A percentile compares a stretch with the other conserved stretches of the same genome.
Evolutionary conservation across 2,329 filamentous ascomycete species (phyloP).

Genomic region (Dactylellina cionopaga): DNA sequence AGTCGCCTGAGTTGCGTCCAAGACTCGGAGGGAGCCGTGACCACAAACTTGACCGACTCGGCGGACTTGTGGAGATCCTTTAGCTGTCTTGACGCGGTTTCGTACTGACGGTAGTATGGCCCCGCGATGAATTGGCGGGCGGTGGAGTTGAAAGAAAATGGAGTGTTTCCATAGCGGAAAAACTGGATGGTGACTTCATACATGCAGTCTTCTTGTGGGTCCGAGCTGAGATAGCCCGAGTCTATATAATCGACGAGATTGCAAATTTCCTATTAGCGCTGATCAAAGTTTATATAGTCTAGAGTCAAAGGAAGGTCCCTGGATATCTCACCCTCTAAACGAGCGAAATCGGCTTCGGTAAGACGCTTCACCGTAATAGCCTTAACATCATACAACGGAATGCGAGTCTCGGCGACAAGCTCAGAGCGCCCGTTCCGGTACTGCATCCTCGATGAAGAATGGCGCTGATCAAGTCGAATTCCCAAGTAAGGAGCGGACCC

Average conservation of each 20-base stretch:
- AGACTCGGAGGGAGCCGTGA: constrained; percentile 8
- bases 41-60: constrained; percentile 25
- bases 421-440: constrained; percentile 23
- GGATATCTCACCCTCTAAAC: constrained; percentile 6
- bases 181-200: constrained; percentile 42
- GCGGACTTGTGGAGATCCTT: constrained; percentile 37
- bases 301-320: background rate
- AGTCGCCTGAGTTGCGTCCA: constrained; percentile 21
- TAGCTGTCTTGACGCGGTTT: constrained; percentile 1
- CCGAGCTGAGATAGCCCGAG: constrained; percentile 7
- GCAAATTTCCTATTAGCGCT: no score
- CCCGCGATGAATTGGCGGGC: constrained; percentile 18
- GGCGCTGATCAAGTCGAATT: constrained; percentile 28
- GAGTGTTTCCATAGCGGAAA: background rate
- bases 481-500: constrained; percentile 7
- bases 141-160: background rate
- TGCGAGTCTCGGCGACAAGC: constrained; percentile 4
- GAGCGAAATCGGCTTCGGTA: constrained; percentile 3
- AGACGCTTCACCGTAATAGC: constrained; percentile 15
- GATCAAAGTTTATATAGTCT: no score
- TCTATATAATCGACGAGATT: background rate
- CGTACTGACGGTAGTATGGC: constrained; percentile 6
- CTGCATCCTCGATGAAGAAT: background rate
- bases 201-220: constrained; percentile 14
- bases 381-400: constrained; percentile 31